These are phyloP conservation scores for Choiromyces venosus DNA, from an alignment of 495 filamentous ascomycete species.

Conservation along the genomic window DNA sequence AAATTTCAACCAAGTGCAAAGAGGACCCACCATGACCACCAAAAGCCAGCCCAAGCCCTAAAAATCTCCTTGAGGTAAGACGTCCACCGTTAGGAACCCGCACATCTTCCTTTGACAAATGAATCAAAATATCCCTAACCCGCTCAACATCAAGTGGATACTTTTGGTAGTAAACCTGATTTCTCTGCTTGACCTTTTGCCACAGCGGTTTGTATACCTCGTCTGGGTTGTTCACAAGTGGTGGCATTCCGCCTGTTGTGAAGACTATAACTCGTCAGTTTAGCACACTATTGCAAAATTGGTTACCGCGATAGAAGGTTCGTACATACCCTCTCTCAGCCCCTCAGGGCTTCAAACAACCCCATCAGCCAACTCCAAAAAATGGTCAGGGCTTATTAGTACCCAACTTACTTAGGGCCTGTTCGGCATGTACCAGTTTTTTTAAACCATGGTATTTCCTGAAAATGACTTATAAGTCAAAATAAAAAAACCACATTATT, in stretches of 20 bases:
- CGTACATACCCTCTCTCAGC: slow-evolving; percentile 55
- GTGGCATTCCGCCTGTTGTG: slow-evolving; percentile 72
- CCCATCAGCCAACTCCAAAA: neutral
- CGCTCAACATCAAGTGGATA: slow-evolving; percentile 73
- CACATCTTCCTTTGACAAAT: slow-evolving; percentile 54
- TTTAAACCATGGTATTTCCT: no score
- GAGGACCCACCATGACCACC: slow-evolving; percentile 62
- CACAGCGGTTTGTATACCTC: slow-evolving; percentile 70
- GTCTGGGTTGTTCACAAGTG: slow-evolving; percentile 64
- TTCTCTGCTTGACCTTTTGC: slow-evolving; percentile 59
- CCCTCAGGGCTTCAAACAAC: slow-evolving; percentile 55
- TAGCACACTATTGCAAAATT: neutral
- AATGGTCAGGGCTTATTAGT: neutral
- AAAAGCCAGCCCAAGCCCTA: slow-evolving; percentile 69
- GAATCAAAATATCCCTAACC: slow-evolving; percentile 60
- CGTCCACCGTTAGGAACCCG: slow-evolving; percentile 62
- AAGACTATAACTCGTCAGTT: slow-evolving; percentile 51
- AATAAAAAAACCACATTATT: no score
- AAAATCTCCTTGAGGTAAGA: slow-evolving; percentile 64
- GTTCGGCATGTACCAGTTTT: no score
- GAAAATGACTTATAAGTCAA: no score
- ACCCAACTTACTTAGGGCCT: slow-evolving; percentile 49
- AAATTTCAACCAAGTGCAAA: neutral
- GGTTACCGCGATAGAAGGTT: neutral
- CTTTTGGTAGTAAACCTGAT: slow-evolving; percentile 73